These are phyloP conservation scores for Crithidia brevicula DNA, from an alignment of 208 protist species.

Conservation along the genomic window DNA sequence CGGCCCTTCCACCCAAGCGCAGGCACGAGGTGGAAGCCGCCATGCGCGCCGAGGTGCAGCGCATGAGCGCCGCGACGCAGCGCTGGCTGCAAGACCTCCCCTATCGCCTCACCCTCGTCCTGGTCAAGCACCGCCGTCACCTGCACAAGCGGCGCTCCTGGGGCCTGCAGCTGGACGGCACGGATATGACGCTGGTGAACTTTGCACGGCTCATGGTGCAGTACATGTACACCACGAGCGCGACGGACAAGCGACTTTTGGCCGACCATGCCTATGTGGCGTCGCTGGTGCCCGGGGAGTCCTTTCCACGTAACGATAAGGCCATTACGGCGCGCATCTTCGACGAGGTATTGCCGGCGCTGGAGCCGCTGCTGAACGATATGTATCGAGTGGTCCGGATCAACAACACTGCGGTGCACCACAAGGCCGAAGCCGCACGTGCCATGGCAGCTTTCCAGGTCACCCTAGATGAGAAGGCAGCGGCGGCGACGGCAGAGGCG, in stretches of 20 bases:
- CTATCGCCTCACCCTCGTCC: conserved; percentile 32
- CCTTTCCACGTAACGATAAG: conserved; percentile 25
- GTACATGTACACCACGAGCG: conserved; percentile 27
- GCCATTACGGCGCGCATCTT: conserved; percentile 14
- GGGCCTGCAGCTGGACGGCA: conserved; percentile 39
- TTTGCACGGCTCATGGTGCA: conserved; percentile 34
- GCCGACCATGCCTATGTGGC: conserved; percentile 5
- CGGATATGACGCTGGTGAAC: conserved; percentile 51
- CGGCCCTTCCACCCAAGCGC: conserved; percentile 1
- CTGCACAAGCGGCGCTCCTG: conserved; percentile 33
- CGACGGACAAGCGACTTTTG: not conserved
- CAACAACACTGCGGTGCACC: conserved; percentile 33
- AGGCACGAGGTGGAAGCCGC: conserved; percentile 1
- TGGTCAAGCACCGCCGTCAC: conserved; percentile 23
- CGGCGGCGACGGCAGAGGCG: not conserved
- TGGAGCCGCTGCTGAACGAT: conserved; percentile 35
- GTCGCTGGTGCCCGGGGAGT: conserved; percentile 22
- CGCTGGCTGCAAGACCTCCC: conserved; percentile 42
- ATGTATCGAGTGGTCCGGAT: conserved; percentile 44
- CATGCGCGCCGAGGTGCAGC: conserved; percentile 20
- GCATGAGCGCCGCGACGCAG: conserved; percentile 17
- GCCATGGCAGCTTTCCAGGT: conserved; percentile 36
- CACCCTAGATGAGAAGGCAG: conserved; percentile 10
- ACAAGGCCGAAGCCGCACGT: conserved; percentile 27
- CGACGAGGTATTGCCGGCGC: conserved; percentile 12